Evolutionary conservation across 305 asterid genomes (phyloP).

Genomic region (Fraxinus platypoda): DNA sequence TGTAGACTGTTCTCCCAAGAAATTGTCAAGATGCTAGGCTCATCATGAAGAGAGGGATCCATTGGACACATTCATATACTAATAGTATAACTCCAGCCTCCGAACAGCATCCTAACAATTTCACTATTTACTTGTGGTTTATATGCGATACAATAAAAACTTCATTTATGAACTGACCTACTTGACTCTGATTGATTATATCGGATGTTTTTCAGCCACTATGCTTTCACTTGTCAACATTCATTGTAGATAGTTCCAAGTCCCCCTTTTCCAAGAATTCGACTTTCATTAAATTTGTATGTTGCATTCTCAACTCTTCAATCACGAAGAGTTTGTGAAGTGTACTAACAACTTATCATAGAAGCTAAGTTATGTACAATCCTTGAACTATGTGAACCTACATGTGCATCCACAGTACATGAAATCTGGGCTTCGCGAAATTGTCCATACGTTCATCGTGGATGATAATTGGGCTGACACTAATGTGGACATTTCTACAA

Average conservation of each 20-base stretch:
- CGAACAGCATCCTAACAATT: slow-evolving; percentile 10
- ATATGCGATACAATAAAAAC: slow-evolving; percentile 16
- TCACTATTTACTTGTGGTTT: slow-evolving; percentile 16
- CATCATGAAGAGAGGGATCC: slow-evolving; percentile 13
- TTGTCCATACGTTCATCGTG: no score
- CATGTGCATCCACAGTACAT: no score
- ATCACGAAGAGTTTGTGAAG: not conserved
- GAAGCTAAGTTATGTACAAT: no score
- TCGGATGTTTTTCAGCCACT: not conserved
- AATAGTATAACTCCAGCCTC: slow-evolving; percentile 4
- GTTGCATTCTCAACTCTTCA: slow-evolving; percentile 23
- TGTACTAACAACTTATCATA: no score
- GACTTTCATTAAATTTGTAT: slow-evolving; percentile 12
- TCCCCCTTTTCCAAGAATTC: slow-evolving; percentile 22
- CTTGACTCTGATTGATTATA: slow-evolving; percentile 1
- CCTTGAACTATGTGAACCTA: no score
- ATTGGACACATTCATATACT: slow-evolving; percentile 19
- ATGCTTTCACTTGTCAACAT: not conserved
- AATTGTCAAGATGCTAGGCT: not conserved
- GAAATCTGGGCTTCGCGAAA: no score
- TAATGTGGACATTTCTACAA: no score
- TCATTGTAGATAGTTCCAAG: slow-evolving; percentile 17
- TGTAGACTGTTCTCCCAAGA: not conserved
- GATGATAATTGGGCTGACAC: no score
- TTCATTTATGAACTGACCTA: slow-evolving; percentile 18